Percentiles rank a stretch among this genome's conserved stretches.
These are phyloP conservation scores for Marsdenia floribunda DNA, from an alignment of 257 asterid genomes.

Conservation along the genomic window DNA sequence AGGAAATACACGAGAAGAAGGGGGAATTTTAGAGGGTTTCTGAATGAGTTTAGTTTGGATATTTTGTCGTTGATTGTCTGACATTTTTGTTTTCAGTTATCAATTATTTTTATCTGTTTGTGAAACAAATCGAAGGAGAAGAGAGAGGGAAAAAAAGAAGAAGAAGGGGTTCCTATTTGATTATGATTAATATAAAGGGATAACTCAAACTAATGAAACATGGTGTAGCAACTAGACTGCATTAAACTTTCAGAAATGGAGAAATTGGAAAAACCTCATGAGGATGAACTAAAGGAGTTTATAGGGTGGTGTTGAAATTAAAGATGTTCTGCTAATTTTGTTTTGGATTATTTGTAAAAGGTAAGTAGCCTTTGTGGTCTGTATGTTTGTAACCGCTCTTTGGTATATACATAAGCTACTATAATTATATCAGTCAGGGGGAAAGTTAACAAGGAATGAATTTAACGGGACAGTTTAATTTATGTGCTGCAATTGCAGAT, in stretches of 20 bases:
- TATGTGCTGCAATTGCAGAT: slow-evolving; percentile 45
- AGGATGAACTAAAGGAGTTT: not conserved
- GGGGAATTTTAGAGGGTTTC: not conserved
- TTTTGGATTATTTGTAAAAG: not conserved
- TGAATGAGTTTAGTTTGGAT: not conserved
- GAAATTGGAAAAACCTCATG: too few species aligned
- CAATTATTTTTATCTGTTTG: not conserved
- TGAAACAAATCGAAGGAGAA: not conserved
- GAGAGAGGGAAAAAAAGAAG: not conserved
- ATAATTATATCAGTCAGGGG: too few species aligned
- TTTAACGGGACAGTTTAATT: not conserved
- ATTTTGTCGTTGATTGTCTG: not conserved
- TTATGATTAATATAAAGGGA: not conserved
- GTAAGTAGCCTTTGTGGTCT: not conserved
- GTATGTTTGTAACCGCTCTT: not conserved
- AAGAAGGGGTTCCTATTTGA: not conserved
- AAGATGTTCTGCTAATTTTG: not conserved
- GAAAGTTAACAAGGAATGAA: not conserved
- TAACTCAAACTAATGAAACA: too few species aligned
- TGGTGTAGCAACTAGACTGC: not conserved
- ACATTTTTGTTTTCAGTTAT: not conserved
- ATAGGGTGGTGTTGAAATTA: not conserved
- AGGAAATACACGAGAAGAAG: not conserved
- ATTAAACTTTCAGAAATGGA: too few species aligned
- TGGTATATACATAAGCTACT: not conserved